phyloP scores from a whole-genome alignment of 139 green algal species.

The Picochlorum sp. region DNA sequence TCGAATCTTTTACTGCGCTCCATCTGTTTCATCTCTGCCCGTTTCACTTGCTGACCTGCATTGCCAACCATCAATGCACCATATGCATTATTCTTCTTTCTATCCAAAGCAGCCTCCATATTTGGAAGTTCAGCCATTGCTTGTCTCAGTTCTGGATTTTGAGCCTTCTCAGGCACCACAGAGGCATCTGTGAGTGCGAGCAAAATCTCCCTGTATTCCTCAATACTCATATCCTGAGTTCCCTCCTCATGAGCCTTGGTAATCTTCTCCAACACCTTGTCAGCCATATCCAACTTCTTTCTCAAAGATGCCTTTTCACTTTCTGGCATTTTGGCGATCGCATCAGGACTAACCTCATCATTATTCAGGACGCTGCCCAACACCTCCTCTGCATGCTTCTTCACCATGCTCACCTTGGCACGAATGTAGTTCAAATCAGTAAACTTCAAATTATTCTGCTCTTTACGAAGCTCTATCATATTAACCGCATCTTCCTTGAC shows the following conservation, averaged over 20 bases:
- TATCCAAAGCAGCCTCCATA: conserved; percentile 26
- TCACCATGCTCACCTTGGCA: conserved; percentile 25
- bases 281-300: conserved; percentile 23
- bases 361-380: conserved; percentile 35
- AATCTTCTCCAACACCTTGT: conserved; percentile 24
- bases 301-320: conserved; percentile 26
- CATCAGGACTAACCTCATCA: conserved; percentile 24
- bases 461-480: conserved; percentile 23
- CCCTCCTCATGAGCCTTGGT: conserved; percentile 10
- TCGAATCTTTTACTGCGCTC: conserved; percentile 7
- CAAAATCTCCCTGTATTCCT: conserved; percentile 32
- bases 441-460: conserved; percentile 25
- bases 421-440: conserved; percentile 36
- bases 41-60: neutral
- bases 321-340: conserved; percentile 24
- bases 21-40: conserved; percentile 1
- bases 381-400: conserved; percentile 29
- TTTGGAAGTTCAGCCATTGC: conserved; percentile 30
- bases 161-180: conserved; percentile 1
- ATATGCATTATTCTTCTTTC: conserved; percentile 21
- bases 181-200: conserved; percentile 8
- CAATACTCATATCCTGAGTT: conserved; percentile 6
- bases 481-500: conserved; percentile 30
- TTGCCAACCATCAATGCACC: neutral
- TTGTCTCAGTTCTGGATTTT: conserved; percentile 10